Base-by-base conservation (phyloP, 495 filamentous ascomycete species). In the Neurospora sp. region DNA sequence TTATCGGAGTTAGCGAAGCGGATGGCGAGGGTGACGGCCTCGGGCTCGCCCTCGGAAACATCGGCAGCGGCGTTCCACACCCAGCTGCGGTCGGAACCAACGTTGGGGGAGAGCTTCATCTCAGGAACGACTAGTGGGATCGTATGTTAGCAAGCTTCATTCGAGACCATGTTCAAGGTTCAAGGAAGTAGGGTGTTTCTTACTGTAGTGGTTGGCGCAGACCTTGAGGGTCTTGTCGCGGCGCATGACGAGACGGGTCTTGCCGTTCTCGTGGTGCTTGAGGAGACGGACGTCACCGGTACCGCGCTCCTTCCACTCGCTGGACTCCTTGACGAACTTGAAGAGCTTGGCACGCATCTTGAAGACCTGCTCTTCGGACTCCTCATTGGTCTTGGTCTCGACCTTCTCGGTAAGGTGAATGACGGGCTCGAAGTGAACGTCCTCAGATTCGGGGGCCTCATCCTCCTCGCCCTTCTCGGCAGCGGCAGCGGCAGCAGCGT, bases 311-410 rank as follows among this genome's bases (percentile, higher is more conserved):
- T 98, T 99, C 96, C 96, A 99, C 85, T 98, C 96, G 82, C 92
- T 89, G 74, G 85, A 85, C 8, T 97, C 93, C 69, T 90, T 87
- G 82, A 97, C 92, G 82, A 98, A 99, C 85, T 93, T 93, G 91
- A 99, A 99, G 71, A 99, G 90, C 89, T 99, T 99, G 80, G 96
- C 96, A 74, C 94, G 92, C 96, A 98, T 98, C 90, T 98, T 98
- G 89, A 98, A 98, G 35, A 87, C 84, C 85, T 97, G 92, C 86
- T 98, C 94, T 86, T 99, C 95, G 69, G 91, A 89, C 87, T 99
- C 96, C 85, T 99, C 96, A 83, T 98, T 96, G 83, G 96, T 98
- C 88, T 97, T 97, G 78, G 89, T 91, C 79, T 97, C 94, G 70
- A 98, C 91, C 85, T 96, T 94, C 87, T 98, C 93, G 68, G 94